phyloP scores from a whole-genome alignment of 305 asterid species.

The Rubia peregrina region DNA sequence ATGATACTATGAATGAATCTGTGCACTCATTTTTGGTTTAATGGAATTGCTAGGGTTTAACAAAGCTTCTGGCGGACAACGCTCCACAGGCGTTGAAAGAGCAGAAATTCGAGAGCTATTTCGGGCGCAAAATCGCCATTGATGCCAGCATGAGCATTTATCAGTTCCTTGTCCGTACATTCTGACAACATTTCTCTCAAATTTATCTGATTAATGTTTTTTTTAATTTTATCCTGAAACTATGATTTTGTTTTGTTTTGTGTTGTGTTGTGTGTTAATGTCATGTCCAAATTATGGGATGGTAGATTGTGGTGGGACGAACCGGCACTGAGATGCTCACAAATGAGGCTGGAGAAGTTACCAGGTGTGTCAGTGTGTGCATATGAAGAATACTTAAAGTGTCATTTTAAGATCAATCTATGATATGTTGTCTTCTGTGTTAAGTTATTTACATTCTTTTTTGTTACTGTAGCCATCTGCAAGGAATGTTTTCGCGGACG shows the following conservation, averaged over 20 bases:
- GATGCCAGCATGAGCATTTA: constrained; percentile 99
- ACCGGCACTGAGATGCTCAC: constrained; percentile 88
- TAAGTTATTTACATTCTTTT: neutral
- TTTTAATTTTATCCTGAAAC: neutral
- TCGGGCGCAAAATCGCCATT: constrained; percentile 89
- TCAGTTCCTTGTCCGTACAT: constrained; percentile 64
- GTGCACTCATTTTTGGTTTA: neutral
- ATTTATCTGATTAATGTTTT: neutral
- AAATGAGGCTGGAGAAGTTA: constrained; percentile 95
- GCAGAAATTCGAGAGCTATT: constrained; percentile 90
- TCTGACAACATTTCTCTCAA: neutral
- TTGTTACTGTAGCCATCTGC: constrained; percentile 55
- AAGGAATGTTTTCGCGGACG: constrained; percentile 88
- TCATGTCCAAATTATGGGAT: constrained; percentile 11
- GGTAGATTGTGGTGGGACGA: constrained; percentile 93
- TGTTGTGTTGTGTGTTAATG: neutral
- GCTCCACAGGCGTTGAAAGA: constrained; percentile 87
- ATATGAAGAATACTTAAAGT: neutral
- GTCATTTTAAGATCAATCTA: neutral
- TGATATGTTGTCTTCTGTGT: no score
- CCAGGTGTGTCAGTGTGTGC: constrained; percentile 43
- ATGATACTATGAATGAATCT: neutral
- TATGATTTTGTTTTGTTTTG: neutral
- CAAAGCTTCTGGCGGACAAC: constrained; percentile 87
- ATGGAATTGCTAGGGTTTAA: constrained; percentile 64